These are phyloP conservation scores for Malbranchea zuffiana DNA, from an alignment of 2,329 filamentous ascomycete genomes.

Conservation along the genomic window DNA sequence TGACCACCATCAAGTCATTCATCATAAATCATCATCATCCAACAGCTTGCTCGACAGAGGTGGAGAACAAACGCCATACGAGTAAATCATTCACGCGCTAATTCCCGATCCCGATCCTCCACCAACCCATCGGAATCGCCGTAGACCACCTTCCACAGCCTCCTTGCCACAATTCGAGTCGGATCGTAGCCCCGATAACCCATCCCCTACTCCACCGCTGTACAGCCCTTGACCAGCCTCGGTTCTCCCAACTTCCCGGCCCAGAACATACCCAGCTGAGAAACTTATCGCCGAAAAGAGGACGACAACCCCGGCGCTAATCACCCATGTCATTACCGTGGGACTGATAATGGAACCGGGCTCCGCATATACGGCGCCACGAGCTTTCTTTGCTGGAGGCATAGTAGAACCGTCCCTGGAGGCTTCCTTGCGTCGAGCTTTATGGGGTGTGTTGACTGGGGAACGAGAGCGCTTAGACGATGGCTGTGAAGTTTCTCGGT, in stretches of 20 bases:
- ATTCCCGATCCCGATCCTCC: slow-evolving; percentile 29
- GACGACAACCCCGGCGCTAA: slow-evolving; percentile 54
- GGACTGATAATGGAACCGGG: slow-evolving; percentile 38
- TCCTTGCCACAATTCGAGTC: slow-evolving; percentile 36
- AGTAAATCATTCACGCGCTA: slow-evolving; percentile 26
- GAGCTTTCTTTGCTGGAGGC: slow-evolving; percentile 31
- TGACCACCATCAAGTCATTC: too few species aligned
- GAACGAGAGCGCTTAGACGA: slow-evolving; percentile 15
- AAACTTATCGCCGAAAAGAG: slow-evolving; percentile 55
- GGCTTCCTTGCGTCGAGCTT: slow-evolving; percentile 19
- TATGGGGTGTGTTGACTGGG: slow-evolving; percentile 16
- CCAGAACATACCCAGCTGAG: slow-evolving; percentile 52
- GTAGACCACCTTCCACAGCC: slow-evolving; percentile 35
- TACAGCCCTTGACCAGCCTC: slow-evolving; percentile 33
- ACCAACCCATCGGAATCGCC: slow-evolving; percentile 34
- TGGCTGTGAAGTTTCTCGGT: slow-evolving; percentile 13
- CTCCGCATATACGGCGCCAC: slow-evolving; percentile 21
- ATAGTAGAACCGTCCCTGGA: slow-evolving; percentile 30
- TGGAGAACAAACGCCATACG: too few species aligned
- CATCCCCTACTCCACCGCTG: slow-evolving; percentile 20
- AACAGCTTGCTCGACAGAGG: too few species aligned
- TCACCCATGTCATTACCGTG: slow-evolving; percentile 55
- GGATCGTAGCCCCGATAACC: slow-evolving; percentile 21
- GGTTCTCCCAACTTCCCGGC: slow-evolving; percentile 46
- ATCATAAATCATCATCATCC: slow-evolving; percentile 18